phyloP scores from a whole-genome alignment of 75 land plant genomes.

The Cupressus sempervirens region DNA sequence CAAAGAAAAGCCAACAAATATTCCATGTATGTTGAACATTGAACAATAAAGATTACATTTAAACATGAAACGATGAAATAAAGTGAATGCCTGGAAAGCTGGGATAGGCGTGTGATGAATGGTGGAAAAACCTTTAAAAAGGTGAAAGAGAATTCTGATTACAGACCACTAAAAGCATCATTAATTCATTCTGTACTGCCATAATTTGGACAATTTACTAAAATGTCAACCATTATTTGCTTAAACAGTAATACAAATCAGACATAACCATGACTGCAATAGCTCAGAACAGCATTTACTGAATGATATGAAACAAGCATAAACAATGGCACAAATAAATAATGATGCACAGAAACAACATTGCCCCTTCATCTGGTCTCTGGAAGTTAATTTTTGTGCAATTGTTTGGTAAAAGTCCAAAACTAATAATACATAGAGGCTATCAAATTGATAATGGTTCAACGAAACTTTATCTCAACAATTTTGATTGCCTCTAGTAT shows the following conservation, averaged over 20 bases:
- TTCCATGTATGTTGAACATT: not conserved
- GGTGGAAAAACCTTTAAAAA: not conserved
- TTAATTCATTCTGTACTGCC: not conserved
- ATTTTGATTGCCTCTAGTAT: no score
- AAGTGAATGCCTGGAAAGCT: not conserved
- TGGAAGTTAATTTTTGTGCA: not conserved
- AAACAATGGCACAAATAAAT: not conserved
- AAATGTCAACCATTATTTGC: not conserved
- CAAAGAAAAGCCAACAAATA: not conserved
- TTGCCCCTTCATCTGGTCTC: not conserved
- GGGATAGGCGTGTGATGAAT: not conserved
- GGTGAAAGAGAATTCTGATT: not conserved
- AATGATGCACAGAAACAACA: not conserved
- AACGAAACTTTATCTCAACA: no score
- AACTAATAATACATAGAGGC: no score
- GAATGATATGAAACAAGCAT: not conserved
- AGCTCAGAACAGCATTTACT: not conserved
- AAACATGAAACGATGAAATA: not conserved
- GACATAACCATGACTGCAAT: not conserved
- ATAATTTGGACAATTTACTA: not conserved
- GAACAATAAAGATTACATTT: not conserved
- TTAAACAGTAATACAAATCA: not conserved
- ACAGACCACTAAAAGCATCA: not conserved
- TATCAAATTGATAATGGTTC: no score
- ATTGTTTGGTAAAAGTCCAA: no score